Evolutionary conservation across 2,329 filamentous ascomycete species (phyloP), one percentile per base, ranked within the genome.

Genomic region (Colletotrichum tropicicola): DNA sequence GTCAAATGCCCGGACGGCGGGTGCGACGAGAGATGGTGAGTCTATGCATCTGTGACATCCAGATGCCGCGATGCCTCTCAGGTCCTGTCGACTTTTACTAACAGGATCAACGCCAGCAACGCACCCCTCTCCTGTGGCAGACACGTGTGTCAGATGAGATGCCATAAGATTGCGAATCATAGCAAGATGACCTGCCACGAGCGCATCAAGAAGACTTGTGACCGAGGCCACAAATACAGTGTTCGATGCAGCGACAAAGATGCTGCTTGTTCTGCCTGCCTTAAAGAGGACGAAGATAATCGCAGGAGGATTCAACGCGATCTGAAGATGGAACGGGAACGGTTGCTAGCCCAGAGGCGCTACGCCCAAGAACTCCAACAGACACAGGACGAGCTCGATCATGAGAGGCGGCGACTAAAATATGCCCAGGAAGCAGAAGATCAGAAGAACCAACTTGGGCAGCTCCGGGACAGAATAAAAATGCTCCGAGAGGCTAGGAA

Each of bases 1-100:
- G 72, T 65, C 0, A 74, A 84, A 17, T 91, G 86, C 39, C 91
- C 91, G 0, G 90, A 94, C 71, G 91, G 92, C 5, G 92, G 92
- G 0, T 94, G 91, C 67, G 78, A 78, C 0, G 79, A 87, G 51
- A 80, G 80, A 19, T 94, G 91, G 88, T 90, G 78, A 74, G 82
- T 76, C 59, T 45, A 43, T 12, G 12, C 25, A 8, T 27, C n/a
- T 8, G 10, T 15, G 4, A 44, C 15, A 32, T 25, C 15, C 7
- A n/a, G n/a, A n/a, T n/a, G n/a, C n/a, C n/a, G n/a, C n/a, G n/a
- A n/a, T n/a, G n/a, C n/a, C n/a, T n/a, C n/a, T n/a, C n/a, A n/a
- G n/a, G n/a, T n/a, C n/a, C n/a, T n/a, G n/a, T n/a, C n/a, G n/a
- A n/a, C n/a, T n/a, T n/a, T n/a, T n/a, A 28, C 25, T 21, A 27